Base-by-base conservation (phyloP, 805 yeast genomes). In the baker's yeast (Saccharomyces cerevisiae) region DNA sequence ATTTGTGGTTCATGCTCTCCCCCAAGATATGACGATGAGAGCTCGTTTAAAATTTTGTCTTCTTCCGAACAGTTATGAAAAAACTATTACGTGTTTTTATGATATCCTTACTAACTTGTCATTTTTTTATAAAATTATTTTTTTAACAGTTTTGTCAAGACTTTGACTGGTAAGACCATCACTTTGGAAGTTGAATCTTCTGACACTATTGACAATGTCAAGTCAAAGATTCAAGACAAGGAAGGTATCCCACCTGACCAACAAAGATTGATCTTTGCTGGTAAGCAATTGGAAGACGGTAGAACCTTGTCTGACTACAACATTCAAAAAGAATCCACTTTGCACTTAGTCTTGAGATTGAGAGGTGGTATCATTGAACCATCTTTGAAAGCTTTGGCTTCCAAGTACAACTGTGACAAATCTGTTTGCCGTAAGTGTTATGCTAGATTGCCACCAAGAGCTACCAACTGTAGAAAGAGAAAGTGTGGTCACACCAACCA, bases 401-500 rank as follows among this genome's bases (percentile, higher is more conserved):
- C 97, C 76, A 94, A 94, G 83, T 94, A 87, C 92, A 94, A 94
- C 96, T 94, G 98, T 85, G 99, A 94, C 68, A 94, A 94, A 82
- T 78, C 96, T 67, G 92, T 94, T 78, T 94, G 99, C 86, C 95
- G 99, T 82, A 89, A 91, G 79, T 94, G 99, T 84, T 94, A 94
- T 87, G 97, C 99, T 73, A 94, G 99, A 85, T 91, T 94, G 76
- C 99, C 99, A 76, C 97, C 99, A 81, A 95, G 98, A 88, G 99
- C 99, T 72, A 94, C 98, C 80, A 94, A 94, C 97, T 94, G 99
- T 87, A 90, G 99, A 85, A 94, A 94, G 98, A 90, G 97, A 89
- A 94, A 94, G 87, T 94, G 99, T 82, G 99, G 99, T 76, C 99
- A 94, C 95, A 84, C 97, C 78, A 94, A 94, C 86, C 99, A 94